Evolutionary conservation across 169 alveolate species (phyloP).

Genomic region (Plasmodium malariae): DNA sequence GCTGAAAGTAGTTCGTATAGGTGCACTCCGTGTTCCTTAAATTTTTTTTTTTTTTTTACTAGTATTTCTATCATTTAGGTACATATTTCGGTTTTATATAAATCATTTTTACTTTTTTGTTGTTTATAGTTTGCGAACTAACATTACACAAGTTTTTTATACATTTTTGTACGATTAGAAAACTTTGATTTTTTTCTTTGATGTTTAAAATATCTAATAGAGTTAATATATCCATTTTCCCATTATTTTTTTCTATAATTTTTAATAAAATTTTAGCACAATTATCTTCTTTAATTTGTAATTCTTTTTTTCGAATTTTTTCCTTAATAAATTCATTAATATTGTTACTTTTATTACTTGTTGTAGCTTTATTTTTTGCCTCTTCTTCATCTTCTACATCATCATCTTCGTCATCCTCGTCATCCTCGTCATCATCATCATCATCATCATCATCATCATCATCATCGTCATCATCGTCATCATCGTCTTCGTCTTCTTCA

Average conservation of each 20-base stretch:
- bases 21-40: no score
- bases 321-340: constrained; percentile 65
- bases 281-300: constrained; percentile 72
- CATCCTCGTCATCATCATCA: constrained; percentile 54
- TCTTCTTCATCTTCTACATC: constrained; percentile 22
- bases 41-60: background rate
- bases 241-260: constrained; percentile 70
- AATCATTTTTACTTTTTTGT: constrained; percentile 70
- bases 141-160: constrained; percentile 61
- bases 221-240: constrained; percentile 63
- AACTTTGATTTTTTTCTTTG: constrained; percentile 75
- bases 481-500: constrained; percentile 74
- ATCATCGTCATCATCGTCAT: constrained; percentile 65
- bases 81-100: constrained; percentile 56
- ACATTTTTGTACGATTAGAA: constrained; percentile 56
- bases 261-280: constrained; percentile 69
- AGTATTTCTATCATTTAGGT: background rate
- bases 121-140: constrained; percentile 64
- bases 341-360: constrained; percentile 31
- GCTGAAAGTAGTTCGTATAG: no score
- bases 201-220: constrained; percentile 63
- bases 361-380: constrained; percentile 50
- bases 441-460: constrained; percentile 16
- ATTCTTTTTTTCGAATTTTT: constrained; percentile 68
- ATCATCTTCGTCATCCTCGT: constrained; percentile 47